Base-by-base conservation (phyloP, 768 basidiomycete genomes). In the Mycena kentingensis region DNA sequence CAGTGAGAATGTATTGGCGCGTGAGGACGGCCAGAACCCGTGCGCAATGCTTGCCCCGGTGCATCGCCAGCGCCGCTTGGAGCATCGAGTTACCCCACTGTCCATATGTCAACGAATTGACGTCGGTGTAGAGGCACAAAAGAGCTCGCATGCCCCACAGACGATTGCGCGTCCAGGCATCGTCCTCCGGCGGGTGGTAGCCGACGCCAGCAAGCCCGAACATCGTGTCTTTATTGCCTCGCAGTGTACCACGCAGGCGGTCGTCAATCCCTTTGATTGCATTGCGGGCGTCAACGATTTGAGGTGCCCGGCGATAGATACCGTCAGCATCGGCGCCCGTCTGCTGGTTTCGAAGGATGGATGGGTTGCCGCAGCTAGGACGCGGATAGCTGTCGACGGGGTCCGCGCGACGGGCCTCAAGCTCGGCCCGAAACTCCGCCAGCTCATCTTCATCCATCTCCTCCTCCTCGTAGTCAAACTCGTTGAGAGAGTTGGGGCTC, bases 1-100 rank as follows among this genome's bases (percentile, higher is more conserved):
- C 27, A 39, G 36, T 39, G 22, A 25, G 13, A 35, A 32, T 46
- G 47, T 12, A 59, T 28, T 16, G 8, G 2, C 47, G 47, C 2
- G 52, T 36, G 4, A 38, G 22, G 5, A 2, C 48, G 22, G 26
- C 3, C 6, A 32, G 29, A 1, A 27, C 21, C 6, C 51, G 26
- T 3, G 51, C 51, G 29, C 49, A 50, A 29, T 50, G 25, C 22
- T 41, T 31, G n/a, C 49, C 49, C 12, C 49, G 36, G 16, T 32
- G 31, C 37, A 39, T 22, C 8, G 37, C 8, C 10, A 39, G 10
- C 10, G 37, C 37, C 37, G 37, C 37, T 19, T 39, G 37, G 37
- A 39, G 37, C 13, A 22, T 22, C 37, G 37, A 39, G 10, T 39
- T 19, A 10, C 15, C 13, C 37, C 37, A 39, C 11, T 39, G 10